Percentiles rank a stretch among this genome's conserved stretches.
phyloP scores from a whole-genome alignment of 2,329 filamentous ascomycete species.

The Colletotrichum sp. region DNA sequence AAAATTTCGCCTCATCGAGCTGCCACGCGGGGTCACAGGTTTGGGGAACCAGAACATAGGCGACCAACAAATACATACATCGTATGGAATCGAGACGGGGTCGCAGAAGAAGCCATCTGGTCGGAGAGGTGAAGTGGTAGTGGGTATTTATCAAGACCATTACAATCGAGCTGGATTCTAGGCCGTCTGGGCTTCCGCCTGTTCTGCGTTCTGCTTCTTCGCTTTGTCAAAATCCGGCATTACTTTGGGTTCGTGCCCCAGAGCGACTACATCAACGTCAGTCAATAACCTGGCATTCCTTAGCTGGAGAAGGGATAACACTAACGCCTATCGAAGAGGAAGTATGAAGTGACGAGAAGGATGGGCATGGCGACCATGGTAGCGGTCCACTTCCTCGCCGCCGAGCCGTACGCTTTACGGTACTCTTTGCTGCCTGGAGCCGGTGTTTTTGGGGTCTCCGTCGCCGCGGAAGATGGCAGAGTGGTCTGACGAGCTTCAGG shows the following conservation, averaged over 20 bases:
- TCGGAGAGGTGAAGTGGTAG: neutral
- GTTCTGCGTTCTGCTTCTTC: neutral
- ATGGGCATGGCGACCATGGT: constrained; percentile 59
- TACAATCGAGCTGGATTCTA: neutral
- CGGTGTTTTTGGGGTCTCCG: constrained; percentile 21
- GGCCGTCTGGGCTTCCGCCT: neutral
- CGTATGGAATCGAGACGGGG: neutral
- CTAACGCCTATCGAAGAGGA: constrained; percentile 56
- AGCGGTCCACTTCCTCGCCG: constrained; percentile 49
- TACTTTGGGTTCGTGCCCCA: constrained; percentile 34
- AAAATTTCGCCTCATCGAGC: neutral
- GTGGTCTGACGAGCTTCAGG: neutral
- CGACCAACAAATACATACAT: neutral
- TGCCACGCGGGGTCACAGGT: neutral
- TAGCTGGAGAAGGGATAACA: neutral
- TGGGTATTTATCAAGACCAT: constrained; percentile 15
- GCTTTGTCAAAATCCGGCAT: constrained; percentile 20
- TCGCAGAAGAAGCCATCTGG: neutral
- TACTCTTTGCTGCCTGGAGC: constrained; percentile 43
- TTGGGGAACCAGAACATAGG: neutral
- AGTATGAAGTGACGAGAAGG: constrained; percentile 59
- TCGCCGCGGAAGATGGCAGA: neutral
- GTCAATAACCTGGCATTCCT: neutral
- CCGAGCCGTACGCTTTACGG: constrained; percentile 46
- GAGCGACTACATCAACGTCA: constrained; percentile 28